These are phyloP conservation scores for Hymenochaete sp. DNA, from an alignment of 1,284 basidiomycete genomes.

Conservation along the genomic window DNA sequence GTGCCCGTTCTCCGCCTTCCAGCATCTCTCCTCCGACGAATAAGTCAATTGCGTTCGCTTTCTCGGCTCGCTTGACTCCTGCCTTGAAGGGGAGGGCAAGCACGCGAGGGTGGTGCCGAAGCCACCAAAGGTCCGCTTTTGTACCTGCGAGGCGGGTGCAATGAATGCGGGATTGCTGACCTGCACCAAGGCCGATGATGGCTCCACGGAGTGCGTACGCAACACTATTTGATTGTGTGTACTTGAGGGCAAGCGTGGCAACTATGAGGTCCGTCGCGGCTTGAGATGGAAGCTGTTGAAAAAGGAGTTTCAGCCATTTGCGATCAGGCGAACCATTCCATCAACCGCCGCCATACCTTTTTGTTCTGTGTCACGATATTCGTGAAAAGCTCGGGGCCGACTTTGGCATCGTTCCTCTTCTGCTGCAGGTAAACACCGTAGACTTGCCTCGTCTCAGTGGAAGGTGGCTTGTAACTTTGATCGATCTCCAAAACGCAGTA, in stretches of 20 bases:
- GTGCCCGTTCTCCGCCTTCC: constrained; percentile 78
- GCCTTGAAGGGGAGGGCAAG: constrained; percentile 93
- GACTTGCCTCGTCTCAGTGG: constrained; percentile 89
- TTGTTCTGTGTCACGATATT: constrained; percentile 89
- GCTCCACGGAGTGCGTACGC: constrained; percentile 92
- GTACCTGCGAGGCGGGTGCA: constrained; percentile 96
- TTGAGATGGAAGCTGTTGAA: constrained; percentile 59
- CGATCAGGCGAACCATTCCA: neutral
- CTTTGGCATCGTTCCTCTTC: constrained; percentile 85
- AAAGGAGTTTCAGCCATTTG: neutral
- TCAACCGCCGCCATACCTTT: constrained; percentile 40
- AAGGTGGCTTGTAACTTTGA: constrained; percentile 65
- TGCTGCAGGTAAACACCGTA: constrained; percentile 92
- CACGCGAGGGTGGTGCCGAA: constrained; percentile 92
- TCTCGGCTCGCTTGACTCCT: constrained; percentile 95
- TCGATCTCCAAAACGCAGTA: constrained; percentile 98
- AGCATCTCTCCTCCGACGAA: constrained; percentile 89
- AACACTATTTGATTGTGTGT: constrained; percentile 99
- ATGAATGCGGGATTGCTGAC: constrained; percentile 98
- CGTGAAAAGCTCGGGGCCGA: constrained; percentile 73
- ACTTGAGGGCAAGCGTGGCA: constrained; percentile 94
- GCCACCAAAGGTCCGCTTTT: constrained; percentile 99
- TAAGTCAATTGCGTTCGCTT: constrained; percentile 96
- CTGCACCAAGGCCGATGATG: constrained; percentile 93
- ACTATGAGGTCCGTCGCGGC: constrained; percentile 85